phyloP scores from a whole-genome alignment of 331 rosid species.

The Malus hybrid region DNA sequence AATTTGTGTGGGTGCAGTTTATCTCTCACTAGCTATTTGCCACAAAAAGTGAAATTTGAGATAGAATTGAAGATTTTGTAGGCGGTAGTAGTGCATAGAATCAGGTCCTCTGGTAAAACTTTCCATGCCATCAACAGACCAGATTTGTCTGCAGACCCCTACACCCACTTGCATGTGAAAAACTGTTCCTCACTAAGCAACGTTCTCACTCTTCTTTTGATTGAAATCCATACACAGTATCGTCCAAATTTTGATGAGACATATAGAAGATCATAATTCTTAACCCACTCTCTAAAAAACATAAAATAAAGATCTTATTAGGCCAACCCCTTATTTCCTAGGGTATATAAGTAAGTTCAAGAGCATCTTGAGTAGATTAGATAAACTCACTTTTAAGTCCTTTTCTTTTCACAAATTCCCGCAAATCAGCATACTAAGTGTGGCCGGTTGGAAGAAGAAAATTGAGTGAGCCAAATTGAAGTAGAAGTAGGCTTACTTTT shows the following conservation, averaged over 20 bases:
- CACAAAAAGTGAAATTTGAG: constrained; percentile 38
- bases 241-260: neutral
- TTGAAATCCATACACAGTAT: neutral
- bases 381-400: neutral
- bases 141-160: constrained; percentile 6
- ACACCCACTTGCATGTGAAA: constrained; percentile 38
- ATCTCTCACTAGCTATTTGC: constrained; percentile 40
- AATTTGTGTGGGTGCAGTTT: constrained; percentile 39
- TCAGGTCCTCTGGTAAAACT: constrained; percentile 63
- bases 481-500: neutral
- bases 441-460: no score
- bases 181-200: constrained; percentile 16
- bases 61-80: constrained; percentile 42
- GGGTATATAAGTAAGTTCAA: neutral
- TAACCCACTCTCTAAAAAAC: no score
- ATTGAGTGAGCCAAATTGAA: neutral
- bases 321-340: neutral
- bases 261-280: neutral
- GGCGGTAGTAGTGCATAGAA: constrained; percentile 36
- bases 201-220: neutral
- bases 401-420: no score
- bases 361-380: neutral
- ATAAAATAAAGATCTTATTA: neutral
- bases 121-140: constrained; percentile 47
- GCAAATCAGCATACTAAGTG: neutral